These are phyloP conservation scores for Pleochaeta shiraiana DNA, from an alignment of 2,329 filamentous ascomycete species.

Conservation along the genomic window DNA sequence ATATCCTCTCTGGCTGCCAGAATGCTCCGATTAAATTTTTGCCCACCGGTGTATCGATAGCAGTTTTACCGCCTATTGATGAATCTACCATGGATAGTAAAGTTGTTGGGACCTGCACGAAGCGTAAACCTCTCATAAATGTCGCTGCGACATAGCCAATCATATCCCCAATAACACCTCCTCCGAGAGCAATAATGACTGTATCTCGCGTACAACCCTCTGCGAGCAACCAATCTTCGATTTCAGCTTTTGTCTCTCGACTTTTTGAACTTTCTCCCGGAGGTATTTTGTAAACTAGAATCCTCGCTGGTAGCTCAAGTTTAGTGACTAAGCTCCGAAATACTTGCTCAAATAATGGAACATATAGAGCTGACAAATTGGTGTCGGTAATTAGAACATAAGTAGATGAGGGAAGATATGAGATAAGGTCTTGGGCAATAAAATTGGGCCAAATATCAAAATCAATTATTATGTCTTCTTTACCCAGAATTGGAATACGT, in stretches of 20 bases:
- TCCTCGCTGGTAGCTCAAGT: constrained; percentile 30
- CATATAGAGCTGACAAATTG: constrained; percentile 64
- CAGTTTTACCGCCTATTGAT: constrained; percentile 94
- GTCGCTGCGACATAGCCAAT: constrained; percentile 94
- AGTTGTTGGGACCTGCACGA: constrained; percentile 91
- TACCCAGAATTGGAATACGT: constrained; percentile 61
- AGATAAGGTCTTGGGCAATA: constrained; percentile 59
- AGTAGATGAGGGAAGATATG: constrained; percentile 60
- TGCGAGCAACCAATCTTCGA: constrained; percentile 92
- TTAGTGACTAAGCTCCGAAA: constrained; percentile 29
- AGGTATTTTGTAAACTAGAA: constrained; percentile 69
- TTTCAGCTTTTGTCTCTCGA: constrained; percentile 77
- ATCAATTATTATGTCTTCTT: constrained; percentile 79
- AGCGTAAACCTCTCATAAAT: constrained; percentile 93
- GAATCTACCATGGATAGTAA: constrained; percentile 96
- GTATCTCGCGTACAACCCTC: constrained; percentile 89
- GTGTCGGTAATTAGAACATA: constrained; percentile 96
- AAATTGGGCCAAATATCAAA: constrained; percentile 75
- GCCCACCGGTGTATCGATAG: constrained; percentile 85
- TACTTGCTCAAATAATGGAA: constrained; percentile 47
- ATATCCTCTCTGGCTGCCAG: constrained; percentile 88
- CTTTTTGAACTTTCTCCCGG: constrained; percentile 91
- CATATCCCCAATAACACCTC: constrained; percentile 95
- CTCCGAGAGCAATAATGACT: constrained; percentile 82
- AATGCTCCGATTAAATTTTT: constrained; percentile 95